Base-by-base conservation (phyloP, 1,284 basidiomycete species). In the Athelia sp. region DNA sequence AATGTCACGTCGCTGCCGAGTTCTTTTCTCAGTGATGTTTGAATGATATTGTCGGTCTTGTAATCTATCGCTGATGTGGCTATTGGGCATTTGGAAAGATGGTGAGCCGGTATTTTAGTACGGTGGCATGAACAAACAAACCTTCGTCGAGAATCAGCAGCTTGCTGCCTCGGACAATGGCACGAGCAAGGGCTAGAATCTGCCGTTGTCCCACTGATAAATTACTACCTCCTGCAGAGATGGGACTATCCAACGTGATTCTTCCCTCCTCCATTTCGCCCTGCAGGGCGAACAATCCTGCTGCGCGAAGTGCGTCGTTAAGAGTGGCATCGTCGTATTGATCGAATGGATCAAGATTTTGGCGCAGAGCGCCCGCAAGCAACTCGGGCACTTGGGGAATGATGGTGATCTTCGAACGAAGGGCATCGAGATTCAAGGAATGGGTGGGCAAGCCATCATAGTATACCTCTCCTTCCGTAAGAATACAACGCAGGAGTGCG, bases 161-260 rank as follows among this genome's bases (percentile, higher is more conserved):
- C 53, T 82, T 82, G 66, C 79, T 82, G 43, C 69, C 69, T 9
- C 79, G 66, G 4, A 82, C 72, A 43, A 82, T 78, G 1, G 81
- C 80, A 51, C 80, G 67, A 1, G 79, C 79, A 1, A 84, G 62
- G 3, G 81, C 81, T 23, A 84, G 61, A 43, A 82, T 81, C 60
- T 90, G 87, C 3, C 86, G 71, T 59, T 90, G 84, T 2, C 87
- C 87, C 31, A 87, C 80, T 1, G 79, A 82, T 24, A 90, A 68
- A 58, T 90, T 89, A 14, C 71, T 63, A 4, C 86, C 85, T 0
- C 78, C 81, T 43, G 73, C 72, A 1, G 81, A 67, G 40, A 86
- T 76, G 24, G 67, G 66, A 47, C 65, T 78, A 49, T 81, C 78
- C 15, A 81, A 58, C 2, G 72, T 78, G 49, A 82, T 72, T 24